Evolutionary conservation across 768 basidiomycete species (phyloP), one percentile per base, ranked within the genome.

Genomic region (Amanita fuliginea): DNA sequence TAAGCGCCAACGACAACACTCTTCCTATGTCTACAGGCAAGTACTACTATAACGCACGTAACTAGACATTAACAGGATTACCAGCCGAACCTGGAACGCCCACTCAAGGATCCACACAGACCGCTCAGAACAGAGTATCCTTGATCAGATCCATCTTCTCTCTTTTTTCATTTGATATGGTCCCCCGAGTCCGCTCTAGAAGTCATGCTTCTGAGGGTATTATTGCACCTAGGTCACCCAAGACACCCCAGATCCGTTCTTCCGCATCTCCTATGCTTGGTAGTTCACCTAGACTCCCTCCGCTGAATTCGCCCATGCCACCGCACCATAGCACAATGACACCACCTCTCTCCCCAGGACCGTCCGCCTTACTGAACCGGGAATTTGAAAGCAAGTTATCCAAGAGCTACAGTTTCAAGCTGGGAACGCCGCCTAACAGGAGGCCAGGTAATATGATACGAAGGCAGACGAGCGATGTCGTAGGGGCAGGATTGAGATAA

Each of bases 1-100:
- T 99, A 46, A 94, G 90, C 54, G 95, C 96, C 13, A 98, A 97
- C 55, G 96, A 99, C 62, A 91, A 98, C 59, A 90, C 94, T 2
- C 74, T 98, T 13, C 96, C 96, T 4, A 72, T 73, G 19, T 76
- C 81, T n/a, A 62, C 76, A 24, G 71, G 80, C 78, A 59, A 52
- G 60, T 56, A 52, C 32, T 3, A 7, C 34, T 6, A 37, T 28
- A 56, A 30, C 6, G 5, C 48, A 28, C 26, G 19, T 49, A 37
- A 43, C 33, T 22, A 50, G 43, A 30, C 30, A 42, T 42, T 34
- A 9, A 47, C 35, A 26, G 9, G 21, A 42, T 24, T n/a, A 42
- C 0, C 47, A 74, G 62, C 67, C 11, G 65, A 68, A 35, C 67
- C 69, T 28, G 71, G 59, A 41, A 71, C 75, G n/a, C 73, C 77